These are phyloP conservation scores for Quercus ilex DNA, from an alignment of 306 rosid genomes.

Conservation along the genomic window DNA sequence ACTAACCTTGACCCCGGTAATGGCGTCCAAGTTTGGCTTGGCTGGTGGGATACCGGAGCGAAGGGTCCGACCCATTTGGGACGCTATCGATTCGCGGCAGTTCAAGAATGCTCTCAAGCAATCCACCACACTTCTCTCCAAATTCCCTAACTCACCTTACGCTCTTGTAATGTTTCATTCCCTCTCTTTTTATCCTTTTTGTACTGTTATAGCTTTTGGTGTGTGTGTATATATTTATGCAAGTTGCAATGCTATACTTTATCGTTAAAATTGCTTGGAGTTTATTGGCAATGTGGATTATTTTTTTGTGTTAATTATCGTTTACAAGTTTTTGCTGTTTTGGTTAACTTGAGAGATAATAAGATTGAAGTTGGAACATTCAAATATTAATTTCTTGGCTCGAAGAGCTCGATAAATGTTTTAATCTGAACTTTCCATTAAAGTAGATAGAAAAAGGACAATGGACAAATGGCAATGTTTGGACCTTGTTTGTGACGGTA, in stretches of 20 bases:
- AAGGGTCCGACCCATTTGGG: slow-evolving; percentile 93
- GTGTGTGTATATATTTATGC: not conserved
- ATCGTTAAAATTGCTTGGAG: not conserved
- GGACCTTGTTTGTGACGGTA: not conserved
- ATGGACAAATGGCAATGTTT: too few relatives aligned
- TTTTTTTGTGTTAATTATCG: not conserved
- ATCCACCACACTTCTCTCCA: slow-evolving; percentile 61
- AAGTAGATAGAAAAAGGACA: too few relatives aligned
- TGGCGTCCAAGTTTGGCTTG: slow-evolving; percentile 91
- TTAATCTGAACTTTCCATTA: too few relatives aligned
- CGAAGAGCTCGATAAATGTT: too few relatives aligned
- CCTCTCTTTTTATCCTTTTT: too few relatives aligned
- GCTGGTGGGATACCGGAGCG: slow-evolving; percentile 98
- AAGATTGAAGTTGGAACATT: too few relatives aligned
- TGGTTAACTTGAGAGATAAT: too few relatives aligned
- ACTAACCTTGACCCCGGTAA: slow-evolving; percentile 6
- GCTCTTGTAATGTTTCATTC: slow-evolving; percentile 48
- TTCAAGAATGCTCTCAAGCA: slow-evolving; percentile 82
- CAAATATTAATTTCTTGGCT: too few relatives aligned
- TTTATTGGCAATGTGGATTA: not conserved
- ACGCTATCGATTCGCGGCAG: slow-evolving; percentile 97
- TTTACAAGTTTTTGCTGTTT: not conserved
- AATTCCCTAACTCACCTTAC: slow-evolving; percentile 78
- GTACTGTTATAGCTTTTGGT: not conserved
- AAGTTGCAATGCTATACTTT: not conserved